Base-by-base conservation (phyloP, 2,329 filamentous ascomycete species). In the Phymatotrichopsis omnivora region DNA sequence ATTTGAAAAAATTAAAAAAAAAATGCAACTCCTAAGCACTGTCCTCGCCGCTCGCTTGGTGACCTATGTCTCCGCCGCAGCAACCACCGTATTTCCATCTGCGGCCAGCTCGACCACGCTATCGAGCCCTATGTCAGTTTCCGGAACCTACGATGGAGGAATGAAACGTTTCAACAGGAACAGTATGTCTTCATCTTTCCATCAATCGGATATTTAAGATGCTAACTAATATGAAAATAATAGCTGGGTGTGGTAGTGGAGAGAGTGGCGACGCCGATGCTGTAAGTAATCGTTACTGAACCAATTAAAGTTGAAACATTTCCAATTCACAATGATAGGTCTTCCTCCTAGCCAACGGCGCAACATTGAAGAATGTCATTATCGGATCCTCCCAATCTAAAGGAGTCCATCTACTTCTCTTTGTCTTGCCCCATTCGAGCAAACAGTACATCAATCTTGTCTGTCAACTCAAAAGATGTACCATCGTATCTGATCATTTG, bases 161-260 rank as follows among this genome's bases (percentile, higher is more conserved):
- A 69, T 71, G 67, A 63, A 65, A 54, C 62, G 63, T 41, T 71
- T 62, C 58, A 69, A 66, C 51, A 67, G 69, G 43, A 65, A 62
- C 52, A 60, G 63, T 65, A 56, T 48, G 62, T 34, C 5, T 6
- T 23, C 7, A 20, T 20, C 2, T 35, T 53, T 6, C 20, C 30
- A 40, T 25, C 8, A 8, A 53, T 2, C 46, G 12, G n/a, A 11
- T 35, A 16, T 58, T 59, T 56, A 33, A 33, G 25, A 7, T 3
- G 8, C 10, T 23, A 7, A n/a, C 30, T 49, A 17, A 45, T 27
- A n/a, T 16, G 10, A 24, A 16, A 16, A 24, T 19, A 23, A 12
- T 16, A 49, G 46, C 39, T 12, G 46, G 68, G 57, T 56, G 54
- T 17, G 65, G 61, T n/a, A 66, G 69, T 48, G 49, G 48, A 14